Evolutionary conservation across 1,284 basidiomycete species (phyloP), one percentile per base, ranked within the genome.

Genomic region (Cutaneotrichosporon cutaneum): DNA sequence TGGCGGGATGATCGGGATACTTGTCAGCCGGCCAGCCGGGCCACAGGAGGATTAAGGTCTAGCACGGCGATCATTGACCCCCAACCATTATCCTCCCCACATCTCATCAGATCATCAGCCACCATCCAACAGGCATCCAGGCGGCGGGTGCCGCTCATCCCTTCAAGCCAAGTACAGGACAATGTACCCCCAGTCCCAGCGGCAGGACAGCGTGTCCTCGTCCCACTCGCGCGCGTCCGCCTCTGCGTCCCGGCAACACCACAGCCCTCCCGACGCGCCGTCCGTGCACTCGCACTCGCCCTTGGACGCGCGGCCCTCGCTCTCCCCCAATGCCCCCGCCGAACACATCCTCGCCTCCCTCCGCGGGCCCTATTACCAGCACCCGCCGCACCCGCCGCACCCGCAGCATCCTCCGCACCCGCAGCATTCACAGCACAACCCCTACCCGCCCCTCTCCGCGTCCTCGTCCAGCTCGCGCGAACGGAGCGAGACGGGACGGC

Each of bases 391-490:
- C n/a, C n/a, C n/a, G n/a, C n/a, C n/a, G n/a, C n/a, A n/a, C n/a
- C n/a, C n/a, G 32, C 48, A 51, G 27, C 48, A 32, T n/a, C 47
- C 21, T 18, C 48, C 26, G 30, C 30, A 30, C n/a, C n/a, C n/a
- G n/a, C n/a, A n/a, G n/a, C n/a, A n/a, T n/a, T n/a, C n/a, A 51
- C 48, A 51, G 27, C 48, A 32, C 48, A 51, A 51, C 48, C 48
- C 48, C 0, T 51, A 51, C 27, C 48, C 48, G 4, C 48, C 48
- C 26, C 5, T 51, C 14, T 30, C 26, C 26, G n/a, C n/a, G 30
- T 30, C 30, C 30, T 30, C 30, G 9, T 51, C 48, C 5, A 32
- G 14, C 26, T 8, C 18, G 16, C 13, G 48, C 1, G 39, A 42
- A 2, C 39, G 7, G 8, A 42, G 39, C 39, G 39, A 42, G 39